These are phyloP conservation scores for Phytomonas francai DNA, from an alignment of 208 protist species.

Conservation along the genomic window DNA sequence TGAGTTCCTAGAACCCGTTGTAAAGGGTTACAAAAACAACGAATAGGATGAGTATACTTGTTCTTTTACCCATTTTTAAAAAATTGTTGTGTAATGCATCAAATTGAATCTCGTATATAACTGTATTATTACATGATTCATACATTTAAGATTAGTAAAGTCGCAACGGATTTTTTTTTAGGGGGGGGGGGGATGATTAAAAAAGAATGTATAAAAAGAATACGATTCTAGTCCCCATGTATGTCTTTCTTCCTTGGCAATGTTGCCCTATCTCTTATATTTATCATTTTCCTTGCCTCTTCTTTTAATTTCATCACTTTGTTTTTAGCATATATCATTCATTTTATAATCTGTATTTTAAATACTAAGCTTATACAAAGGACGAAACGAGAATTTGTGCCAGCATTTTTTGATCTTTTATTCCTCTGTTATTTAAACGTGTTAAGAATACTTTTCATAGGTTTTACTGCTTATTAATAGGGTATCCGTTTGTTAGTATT, in stretches of 20 bases:
- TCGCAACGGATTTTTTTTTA: background rate
- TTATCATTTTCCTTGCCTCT: background rate
- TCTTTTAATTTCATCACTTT: background rate
- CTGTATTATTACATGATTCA: background rate
- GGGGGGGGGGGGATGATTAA: background rate
- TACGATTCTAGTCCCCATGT: background rate
- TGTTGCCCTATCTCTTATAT: conserved; percentile 2
- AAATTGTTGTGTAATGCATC: background rate
- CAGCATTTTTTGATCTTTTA: background rate
- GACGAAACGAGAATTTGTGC: background rate
- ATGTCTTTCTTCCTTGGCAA: background rate
- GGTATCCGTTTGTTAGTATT: background rate
- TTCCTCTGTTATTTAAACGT: background rate
- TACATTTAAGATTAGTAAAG: background rate
- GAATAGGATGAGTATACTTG: background rate
- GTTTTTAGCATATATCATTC: background rate
- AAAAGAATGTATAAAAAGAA: background rate
- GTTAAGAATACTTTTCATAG: background rate
- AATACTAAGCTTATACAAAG: background rate
- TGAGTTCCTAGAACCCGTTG: background rate
- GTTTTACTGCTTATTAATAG: background rate
- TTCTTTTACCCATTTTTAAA: background rate
- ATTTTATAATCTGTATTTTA: conserved; percentile 1
- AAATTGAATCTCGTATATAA: background rate
- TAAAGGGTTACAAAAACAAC: background rate